phyloP scores from a whole-genome alignment of 2,329 filamentous ascomycete species.

The Ophiosphaerella korrae region DNA sequence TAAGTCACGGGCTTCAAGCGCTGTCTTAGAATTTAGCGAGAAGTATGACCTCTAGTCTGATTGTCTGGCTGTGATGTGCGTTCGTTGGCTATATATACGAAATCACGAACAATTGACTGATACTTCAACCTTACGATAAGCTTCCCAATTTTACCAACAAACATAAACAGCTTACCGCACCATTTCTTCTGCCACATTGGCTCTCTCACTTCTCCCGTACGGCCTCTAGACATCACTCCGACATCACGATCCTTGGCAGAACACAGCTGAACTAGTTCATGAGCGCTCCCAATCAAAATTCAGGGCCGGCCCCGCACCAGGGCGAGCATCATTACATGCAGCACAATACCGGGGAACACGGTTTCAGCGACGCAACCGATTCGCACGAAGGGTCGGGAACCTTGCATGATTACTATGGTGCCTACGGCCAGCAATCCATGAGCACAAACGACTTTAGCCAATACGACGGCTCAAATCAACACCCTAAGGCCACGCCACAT shows the following conservation, averaged over 20 bases:
- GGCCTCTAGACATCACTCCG: constrained; percentile 5
- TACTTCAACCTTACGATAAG: constrained; percentile 1
- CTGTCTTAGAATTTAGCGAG: constrained; percentile 2
- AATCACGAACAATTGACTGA: constrained; percentile 9
- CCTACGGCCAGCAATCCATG: background rate
- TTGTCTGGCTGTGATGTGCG: constrained; percentile 4
- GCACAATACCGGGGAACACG: background rate
- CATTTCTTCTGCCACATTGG: background rate
- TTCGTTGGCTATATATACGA: constrained; percentile 11
- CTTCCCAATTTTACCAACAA: background rate
- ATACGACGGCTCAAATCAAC: constrained; percentile 7
- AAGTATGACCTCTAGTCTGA: constrained; percentile 1
- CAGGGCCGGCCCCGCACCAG: constrained; percentile 4
- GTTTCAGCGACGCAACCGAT: constrained; percentile 4
- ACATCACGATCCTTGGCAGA: background rate
- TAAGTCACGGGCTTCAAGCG: constrained; percentile 40
- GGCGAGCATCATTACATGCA: background rate
- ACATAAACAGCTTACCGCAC: constrained; percentile 12
- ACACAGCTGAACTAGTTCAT: constrained; percentile 12
- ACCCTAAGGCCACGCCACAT: background rate
- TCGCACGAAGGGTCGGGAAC: background rate
- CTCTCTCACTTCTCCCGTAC: background rate
- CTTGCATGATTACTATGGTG: constrained; percentile 6
- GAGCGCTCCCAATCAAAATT: constrained; percentile 8
- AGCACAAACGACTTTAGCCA: constrained; percentile 25